Base-by-base conservation (phyloP, 495 filamentous ascomycete species). In the Symbiotaphrina buchneri region DNA sequence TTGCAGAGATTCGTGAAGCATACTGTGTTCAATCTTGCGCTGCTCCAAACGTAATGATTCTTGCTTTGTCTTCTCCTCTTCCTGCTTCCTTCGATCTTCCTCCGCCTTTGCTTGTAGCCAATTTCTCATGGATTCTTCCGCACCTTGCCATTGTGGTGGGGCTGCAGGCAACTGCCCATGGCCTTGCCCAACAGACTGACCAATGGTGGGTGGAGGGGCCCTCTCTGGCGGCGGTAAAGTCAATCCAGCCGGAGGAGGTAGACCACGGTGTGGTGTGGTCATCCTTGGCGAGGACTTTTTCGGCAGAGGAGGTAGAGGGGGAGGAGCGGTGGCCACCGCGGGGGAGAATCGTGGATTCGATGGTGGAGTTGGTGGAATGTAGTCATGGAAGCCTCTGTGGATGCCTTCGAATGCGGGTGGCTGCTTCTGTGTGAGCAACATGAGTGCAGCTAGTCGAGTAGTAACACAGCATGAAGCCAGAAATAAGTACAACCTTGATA, bases 1-100 rank as follows among this genome's bases (percentile, higher is more conserved):
- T 35, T 63, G 58, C 37, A 91, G 48, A 20, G 83, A 81, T 33
- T 87, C 78, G 37, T 67, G 59, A 34, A 97, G 50, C 53, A 97
- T 91, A 30, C 71, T 68, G 46, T 77, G 68, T 47, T 95, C 85
- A 22, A 84, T 63, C 45, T 62, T 74, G 29, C 85, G 68, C 47
- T 80, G 78, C 47, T 94, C 85, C 27, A 91, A 51, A 27, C 68
- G 63, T 19, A 74, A 53, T 15, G 58, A 55, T 47, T 85, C 83
- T 45, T 92, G 83, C 32, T 70, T 64, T 15, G 79, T 91, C 56
- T 65, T 79, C 49, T 92, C 77, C 48, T 87, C 79, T 48, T 94
- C 83, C 47, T 85, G 77, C 45, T 58, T 77, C 41, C 74, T 67
- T 38, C 65, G 67, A 36, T 87, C 80, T 40, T 93, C 85, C 51